These are phyloP conservation scores for Golubevia sp. DNA, from an alignment of 1,284 basidiomycete genomes.

Conservation along the genomic window DNA sequence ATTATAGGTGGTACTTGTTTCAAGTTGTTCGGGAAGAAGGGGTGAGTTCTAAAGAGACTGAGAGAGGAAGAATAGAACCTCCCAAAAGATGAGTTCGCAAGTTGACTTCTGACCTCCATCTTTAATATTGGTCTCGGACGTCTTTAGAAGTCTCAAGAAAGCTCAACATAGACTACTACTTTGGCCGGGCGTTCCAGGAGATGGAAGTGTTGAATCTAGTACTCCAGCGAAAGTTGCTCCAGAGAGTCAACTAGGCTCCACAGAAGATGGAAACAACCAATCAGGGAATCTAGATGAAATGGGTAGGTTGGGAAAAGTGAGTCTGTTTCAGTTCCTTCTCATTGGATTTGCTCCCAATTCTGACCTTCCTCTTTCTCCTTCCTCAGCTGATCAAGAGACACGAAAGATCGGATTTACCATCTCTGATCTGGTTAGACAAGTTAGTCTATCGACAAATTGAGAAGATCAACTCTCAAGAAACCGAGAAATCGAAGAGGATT, in stretches of 20 bases:
- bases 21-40: neutral
- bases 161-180: slow-evolving; percentile 78
- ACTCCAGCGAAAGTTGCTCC: slow-evolving; percentile 68
- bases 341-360: neutral
- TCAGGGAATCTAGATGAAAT: slow-evolving; percentile 74
- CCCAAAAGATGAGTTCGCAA: too few relatives aligned
- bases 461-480: slow-evolving; percentile 63
- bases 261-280: slow-evolving; percentile 21
- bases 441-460: slow-evolving; percentile 91
- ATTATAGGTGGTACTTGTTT: neutral
- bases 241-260: too few relatives aligned
- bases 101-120: too few relatives aligned
- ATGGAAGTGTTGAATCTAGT: slow-evolving; percentile 76
- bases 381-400: slow-evolving; percentile 89
- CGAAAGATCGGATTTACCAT: slow-evolving; percentile 88
- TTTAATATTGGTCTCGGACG: neutral
- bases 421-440: slow-evolving; percentile 94
- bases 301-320: slow-evolving; percentile 87
- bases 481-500: slow-evolving; percentile 4
- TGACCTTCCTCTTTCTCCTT: neutral
- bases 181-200: slow-evolving; percentile 81
- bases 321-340: slow-evolving; percentile 16
- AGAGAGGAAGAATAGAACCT: too few relatives aligned
- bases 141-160: slow-evolving; percentile 3
- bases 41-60: too few relatives aligned